These are phyloP conservation scores for Pholiota microspora DNA, from an alignment of 768 basidiomycete species.

Conservation along the genomic window DNA sequence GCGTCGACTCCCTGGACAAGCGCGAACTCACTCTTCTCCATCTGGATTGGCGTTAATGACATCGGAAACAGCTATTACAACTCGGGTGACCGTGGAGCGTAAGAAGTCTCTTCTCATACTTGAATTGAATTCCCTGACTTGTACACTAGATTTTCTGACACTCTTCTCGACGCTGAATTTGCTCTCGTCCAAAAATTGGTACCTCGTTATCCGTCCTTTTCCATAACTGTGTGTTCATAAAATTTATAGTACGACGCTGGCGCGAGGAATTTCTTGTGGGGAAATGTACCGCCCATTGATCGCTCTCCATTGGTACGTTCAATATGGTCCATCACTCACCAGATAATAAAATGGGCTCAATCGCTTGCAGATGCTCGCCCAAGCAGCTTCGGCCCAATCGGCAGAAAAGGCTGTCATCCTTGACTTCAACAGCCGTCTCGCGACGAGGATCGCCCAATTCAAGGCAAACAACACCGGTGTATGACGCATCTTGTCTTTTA, in stretches of 20 bases:
- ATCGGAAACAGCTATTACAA: constrained; percentile 53
- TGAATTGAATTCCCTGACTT: not conserved
- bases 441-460: constrained; percentile 38
- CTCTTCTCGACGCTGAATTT: constrained; percentile 48
- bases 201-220: not conserved
- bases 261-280: constrained; percentile 55
- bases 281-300: constrained; percentile 40
- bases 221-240: not conserved
- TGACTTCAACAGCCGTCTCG: constrained; percentile 51
- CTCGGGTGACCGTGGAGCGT: constrained; percentile 48
- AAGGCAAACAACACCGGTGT: constrained; percentile 45
- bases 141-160: constrained; percentile 37
- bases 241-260: constrained; percentile 40
- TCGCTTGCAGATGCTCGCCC: constrained; percentile 50
- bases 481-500: constrained; percentile 14
- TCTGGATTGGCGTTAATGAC: constrained; percentile 77
- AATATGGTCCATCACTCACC: not conserved
- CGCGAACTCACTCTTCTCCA: constrained; percentile 54
- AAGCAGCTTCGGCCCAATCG: constrained; percentile 36
- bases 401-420: constrained; percentile 45
- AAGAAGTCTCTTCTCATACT: constrained; percentile 16
- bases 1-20: constrained; percentile 53
- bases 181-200: constrained; percentile 48
- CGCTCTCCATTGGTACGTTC: constrained; percentile 37
- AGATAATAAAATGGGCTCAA: not conserved